Evolutionary conservation across 2,329 filamentous ascomycete genomes (phyloP).

Genomic region (Cladosporium austrohemisphaericum): DNA sequence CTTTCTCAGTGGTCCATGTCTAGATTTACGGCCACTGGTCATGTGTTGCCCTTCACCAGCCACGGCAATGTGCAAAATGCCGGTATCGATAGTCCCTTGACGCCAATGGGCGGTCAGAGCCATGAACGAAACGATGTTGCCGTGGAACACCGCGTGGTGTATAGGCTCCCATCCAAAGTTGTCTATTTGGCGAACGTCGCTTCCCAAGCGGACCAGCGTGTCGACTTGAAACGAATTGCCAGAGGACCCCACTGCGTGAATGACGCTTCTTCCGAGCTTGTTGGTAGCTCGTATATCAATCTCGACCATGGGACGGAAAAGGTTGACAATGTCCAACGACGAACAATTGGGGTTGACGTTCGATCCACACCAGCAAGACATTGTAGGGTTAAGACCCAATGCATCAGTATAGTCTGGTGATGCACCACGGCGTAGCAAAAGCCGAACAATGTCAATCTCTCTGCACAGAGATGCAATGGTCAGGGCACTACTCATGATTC

Average conservation of each 20-base stretch:
- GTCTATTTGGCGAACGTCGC: not conserved
- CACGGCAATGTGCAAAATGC: not conserved
- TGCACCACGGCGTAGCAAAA: not conserved
- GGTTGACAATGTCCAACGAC: not conserved
- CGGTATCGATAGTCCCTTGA: not conserved
- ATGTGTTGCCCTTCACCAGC: not conserved
- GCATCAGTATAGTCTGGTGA: not conserved
- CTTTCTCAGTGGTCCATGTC: not conserved
- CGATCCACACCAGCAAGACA: not conserved
- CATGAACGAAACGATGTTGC: too few species aligned
- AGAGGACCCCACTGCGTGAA: not conserved
- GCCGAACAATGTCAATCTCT: not conserved
- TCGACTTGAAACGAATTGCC: not conserved
- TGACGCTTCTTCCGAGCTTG: not conserved
- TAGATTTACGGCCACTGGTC: too few species aligned
- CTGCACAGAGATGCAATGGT: slow-evolving; percentile 16
- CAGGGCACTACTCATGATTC: slow-evolving; percentile 20
- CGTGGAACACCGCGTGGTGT: not conserved
- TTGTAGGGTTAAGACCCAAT: not conserved
- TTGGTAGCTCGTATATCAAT: too few species aligned
- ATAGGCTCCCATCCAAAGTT: not conserved
- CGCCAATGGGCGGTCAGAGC: not conserved
- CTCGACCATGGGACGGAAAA: too few species aligned
- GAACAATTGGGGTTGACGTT: not conserved
- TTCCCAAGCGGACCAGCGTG: not conserved